Evolutionary conservation across 2,329 filamentous ascomycete species (phyloP), one percentile per base, ranked within the genome.

Genomic region (Elsinoe fawcettii): DNA sequence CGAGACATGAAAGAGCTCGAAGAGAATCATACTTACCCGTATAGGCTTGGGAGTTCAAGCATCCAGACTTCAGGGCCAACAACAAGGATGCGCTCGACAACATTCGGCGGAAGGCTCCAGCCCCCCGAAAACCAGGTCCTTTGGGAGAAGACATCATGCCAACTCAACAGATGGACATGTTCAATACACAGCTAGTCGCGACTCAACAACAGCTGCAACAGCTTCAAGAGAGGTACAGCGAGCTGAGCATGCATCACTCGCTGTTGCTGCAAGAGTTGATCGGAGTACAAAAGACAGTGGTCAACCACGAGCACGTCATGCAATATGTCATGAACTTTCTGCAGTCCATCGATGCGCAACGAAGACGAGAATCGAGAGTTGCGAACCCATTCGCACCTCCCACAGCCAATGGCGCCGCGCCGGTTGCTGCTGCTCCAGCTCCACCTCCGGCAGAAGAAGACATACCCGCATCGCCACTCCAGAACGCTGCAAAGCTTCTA

Each of bases 71-170:
- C 75, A 88, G 90, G 65, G 86, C 88, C 63, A 92, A 96, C 73
- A 95, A 92, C 73, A 96, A 96, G 71, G 90, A 96, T 69, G 93
- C 90, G 46, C 79, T 99, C 49, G 93, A 99, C 67, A 97, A 96
- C 64, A 99, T 99, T 67, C 84, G 90, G 66, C 82, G 93, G 64
- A 99, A 99, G 74, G 92, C 93, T 2, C 93, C 93, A 0, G 90
- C 92, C 1, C 88, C 92, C 2, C 80, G 92, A 63, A 97, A 96
- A 69, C 73, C 80, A 30, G 75, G 75, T 58, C 73, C 75, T 9
- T 70, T 77, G 16, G 86, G 85, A 58, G 90, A 96, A 55, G 80
- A 87, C 46, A 85, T 88, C 58, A 83, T 88, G 22, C 87, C 90
- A 1, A 86, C 85, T 22, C 90, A 95, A 69, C 92, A 96, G 70